Conservation (phyloP, 805 yeast species). For the Myxozyma neotropica region DNA sequence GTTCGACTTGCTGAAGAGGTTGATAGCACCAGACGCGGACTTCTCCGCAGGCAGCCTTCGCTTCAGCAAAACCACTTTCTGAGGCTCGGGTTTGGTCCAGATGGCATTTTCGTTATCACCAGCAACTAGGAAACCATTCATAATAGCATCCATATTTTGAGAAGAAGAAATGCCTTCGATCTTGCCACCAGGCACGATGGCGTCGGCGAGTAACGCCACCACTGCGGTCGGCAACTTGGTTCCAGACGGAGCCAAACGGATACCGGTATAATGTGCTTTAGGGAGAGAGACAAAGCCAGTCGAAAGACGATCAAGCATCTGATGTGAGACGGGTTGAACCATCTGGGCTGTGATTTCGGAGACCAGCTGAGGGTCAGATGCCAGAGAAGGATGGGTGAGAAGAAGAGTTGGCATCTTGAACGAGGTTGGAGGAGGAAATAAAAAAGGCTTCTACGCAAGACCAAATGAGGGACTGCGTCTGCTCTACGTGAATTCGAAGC, state of each 20-base stretch:
- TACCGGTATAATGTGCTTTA: constrained; percentile 35
- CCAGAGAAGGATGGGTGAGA: constrained; percentile 33
- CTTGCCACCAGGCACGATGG: constrained; percentile 41
- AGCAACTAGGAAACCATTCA: constrained; percentile 58
- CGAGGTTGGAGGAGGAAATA: too few species aligned
- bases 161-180: constrained; percentile 39
- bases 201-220: constrained; percentile 38
- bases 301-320: constrained; percentile 46
- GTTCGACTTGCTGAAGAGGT: constrained; percentile 8
- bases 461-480: too few species aligned
- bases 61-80: constrained; percentile 32
- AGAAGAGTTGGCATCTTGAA: constrained; percentile 24
- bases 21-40: constrained; percentile 9
- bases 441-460: not conserved
- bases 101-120: constrained; percentile 44
- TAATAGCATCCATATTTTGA: constrained; percentile 57
- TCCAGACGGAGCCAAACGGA: constrained; percentile 39
- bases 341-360: constrained; percentile 20
- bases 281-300: constrained; percentile 42
- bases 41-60: constrained; percentile 14
- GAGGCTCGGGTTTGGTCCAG: constrained; percentile 60
- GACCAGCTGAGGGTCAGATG: constrained; percentile 29
- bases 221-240: constrained; percentile 33
- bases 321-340: constrained; percentile 35
- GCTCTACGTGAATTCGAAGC: too few species aligned